phyloP scores from a whole-genome alignment of 2,329 filamentous ascomycete genomes.

The Aspergillus puulaauensis region DNA sequence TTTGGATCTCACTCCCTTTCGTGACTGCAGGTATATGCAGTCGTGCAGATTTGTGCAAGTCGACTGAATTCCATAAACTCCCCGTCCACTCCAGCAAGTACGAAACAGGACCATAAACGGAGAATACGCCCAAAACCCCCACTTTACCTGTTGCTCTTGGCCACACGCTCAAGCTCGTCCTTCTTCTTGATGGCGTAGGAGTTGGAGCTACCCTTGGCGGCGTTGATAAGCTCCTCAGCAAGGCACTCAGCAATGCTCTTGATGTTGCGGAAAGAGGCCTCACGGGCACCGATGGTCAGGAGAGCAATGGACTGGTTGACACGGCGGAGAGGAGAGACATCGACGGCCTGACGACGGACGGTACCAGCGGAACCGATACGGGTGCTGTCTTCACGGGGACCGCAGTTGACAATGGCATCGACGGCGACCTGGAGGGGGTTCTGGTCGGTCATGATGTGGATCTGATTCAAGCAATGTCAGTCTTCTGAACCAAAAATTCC shows the following conservation, averaged over 20 bases:
- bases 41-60: conserved; percentile 42
- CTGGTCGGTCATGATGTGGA: conserved; percentile 99
- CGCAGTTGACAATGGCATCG: conserved; percentile 99
- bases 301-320: conserved; percentile 99
- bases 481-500: background rate
- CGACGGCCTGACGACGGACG: conserved; percentile 99
- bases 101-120: conserved; percentile 39
- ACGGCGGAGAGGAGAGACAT: conserved; percentile 98
- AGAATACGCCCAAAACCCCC: conserved; percentile 38
- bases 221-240: conserved; percentile 99
- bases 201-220: conserved; percentile 99
- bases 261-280: conserved; percentile 99
- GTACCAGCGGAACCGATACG: conserved; percentile 99
- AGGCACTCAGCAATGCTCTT: conserved; percentile 99
- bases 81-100: conserved; percentile 43
- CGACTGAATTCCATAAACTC: conserved; percentile 42
- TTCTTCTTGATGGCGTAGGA: conserved; percentile 99
- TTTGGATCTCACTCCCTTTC: conserved; percentile 38
- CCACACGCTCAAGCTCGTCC: conserved; percentile 99
- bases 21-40: conserved; percentile 41
- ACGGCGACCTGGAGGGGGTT: conserved; percentile 99
- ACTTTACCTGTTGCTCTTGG: conserved; percentile 99
- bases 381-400: conserved; percentile 99
- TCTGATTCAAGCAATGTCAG: conserved; percentile 51
- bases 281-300: conserved; percentile 97